A percentile compares a stretch with the other conserved stretches of the same genome.
Conservation (phyloP, 2,329 filamentous ascomycete species). For the Grosmannia clavigera region DNA sequence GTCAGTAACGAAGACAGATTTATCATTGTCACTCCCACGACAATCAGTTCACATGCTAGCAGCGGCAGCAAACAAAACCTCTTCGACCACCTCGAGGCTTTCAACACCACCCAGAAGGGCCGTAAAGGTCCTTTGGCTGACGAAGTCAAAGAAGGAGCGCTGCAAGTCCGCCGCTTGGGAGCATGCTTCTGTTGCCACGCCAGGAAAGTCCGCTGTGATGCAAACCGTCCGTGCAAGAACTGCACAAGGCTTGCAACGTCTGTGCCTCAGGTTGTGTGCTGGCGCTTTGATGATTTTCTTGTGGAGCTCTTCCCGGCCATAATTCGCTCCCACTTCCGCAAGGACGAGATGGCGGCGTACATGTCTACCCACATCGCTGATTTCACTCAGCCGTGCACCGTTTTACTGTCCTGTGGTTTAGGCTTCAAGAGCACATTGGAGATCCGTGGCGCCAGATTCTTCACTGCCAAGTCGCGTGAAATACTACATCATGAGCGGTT, state of each 20-base stretch:
- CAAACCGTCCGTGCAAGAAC: conserved; percentile 42
- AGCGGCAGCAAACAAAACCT: conserved; percentile 28
- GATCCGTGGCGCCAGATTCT: conserved; percentile 36
- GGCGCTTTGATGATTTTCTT: conserved; percentile 45
- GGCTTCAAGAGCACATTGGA: conserved; percentile 31
- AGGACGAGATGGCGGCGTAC: conserved; percentile 36
- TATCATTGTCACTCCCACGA: conserved; percentile 41
- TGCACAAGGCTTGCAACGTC: conserved; percentile 38
- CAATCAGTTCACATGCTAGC: conserved; percentile 37
- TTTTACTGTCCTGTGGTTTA: conserved; percentile 36
- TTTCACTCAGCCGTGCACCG: conserved; percentile 28
- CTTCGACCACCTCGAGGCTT: conserved; percentile 42
- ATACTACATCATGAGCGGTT: conserved; percentile 40
- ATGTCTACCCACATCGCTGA: conserved; percentile 34
- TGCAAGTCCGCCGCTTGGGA: conserved; percentile 39
- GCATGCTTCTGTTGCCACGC: conserved; percentile 49
- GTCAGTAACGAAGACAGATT: conserved; percentile 30
- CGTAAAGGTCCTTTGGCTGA: conserved; percentile 43
- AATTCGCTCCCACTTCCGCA: conserved; percentile 36
- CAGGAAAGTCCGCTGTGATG: conserved; percentile 46
- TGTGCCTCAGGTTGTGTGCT: conserved; percentile 43
- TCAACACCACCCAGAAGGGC: conserved; percentile 39
- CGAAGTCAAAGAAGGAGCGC: conserved; percentile 40
- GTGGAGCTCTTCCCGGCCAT: conserved; percentile 39
- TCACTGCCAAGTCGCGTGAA: conserved; percentile 33